These are phyloP conservation scores for Massariosphaeria phaeospora DNA, from an alignment of 495 filamentous ascomycete genomes.

Conservation along the genomic window DNA sequence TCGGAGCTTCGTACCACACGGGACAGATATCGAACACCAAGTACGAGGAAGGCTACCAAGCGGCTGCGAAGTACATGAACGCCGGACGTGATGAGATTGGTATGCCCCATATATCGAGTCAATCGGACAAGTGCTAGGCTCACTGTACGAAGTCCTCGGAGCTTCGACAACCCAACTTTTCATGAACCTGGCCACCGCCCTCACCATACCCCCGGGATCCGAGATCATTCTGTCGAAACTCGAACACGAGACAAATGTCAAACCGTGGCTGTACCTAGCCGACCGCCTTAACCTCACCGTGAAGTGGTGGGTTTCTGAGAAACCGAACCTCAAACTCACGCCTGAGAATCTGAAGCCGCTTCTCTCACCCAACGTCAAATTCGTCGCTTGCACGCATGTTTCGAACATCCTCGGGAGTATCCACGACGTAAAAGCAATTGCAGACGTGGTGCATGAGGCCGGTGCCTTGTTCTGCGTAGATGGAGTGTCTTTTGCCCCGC, in stretches of 20 bases:
- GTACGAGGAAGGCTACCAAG: constrained; percentile 52
- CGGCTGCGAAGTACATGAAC: constrained; percentile 64
- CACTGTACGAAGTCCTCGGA: constrained; percentile 49
- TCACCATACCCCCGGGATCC: constrained; percentile 54
- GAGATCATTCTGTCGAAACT: constrained; percentile 63
- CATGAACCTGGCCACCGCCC: constrained; percentile 60
- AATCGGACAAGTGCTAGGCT: background rate
- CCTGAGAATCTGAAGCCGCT: constrained; percentile 50
- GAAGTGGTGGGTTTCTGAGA: constrained; percentile 59
- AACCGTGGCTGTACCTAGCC: constrained; percentile 64
- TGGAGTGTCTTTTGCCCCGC: constrained; percentile 67
- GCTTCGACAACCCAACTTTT: constrained; percentile 68
- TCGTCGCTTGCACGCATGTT: constrained; percentile 65
- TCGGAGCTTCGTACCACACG: constrained; percentile 60
- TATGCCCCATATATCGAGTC: constrained; percentile 24
- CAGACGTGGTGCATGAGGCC: constrained; percentile 49
- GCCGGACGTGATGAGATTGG: constrained; percentile 58
- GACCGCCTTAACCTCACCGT: constrained; percentile 50
- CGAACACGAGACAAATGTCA: constrained; percentile 69
- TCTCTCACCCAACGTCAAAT: constrained; percentile 53
- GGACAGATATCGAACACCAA: constrained; percentile 51
- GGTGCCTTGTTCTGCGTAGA: constrained; percentile 52
- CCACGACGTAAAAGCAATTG: constrained; percentile 55
- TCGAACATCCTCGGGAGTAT: constrained; percentile 69
- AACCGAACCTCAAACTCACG: constrained; percentile 49